A percentile compares a stretch with the other conserved stretches of the same genome.
Evolutionary conservation across 495 filamentous ascomycete genomes (phyloP).

Genomic region (Trichoderma asperelloides): DNA sequence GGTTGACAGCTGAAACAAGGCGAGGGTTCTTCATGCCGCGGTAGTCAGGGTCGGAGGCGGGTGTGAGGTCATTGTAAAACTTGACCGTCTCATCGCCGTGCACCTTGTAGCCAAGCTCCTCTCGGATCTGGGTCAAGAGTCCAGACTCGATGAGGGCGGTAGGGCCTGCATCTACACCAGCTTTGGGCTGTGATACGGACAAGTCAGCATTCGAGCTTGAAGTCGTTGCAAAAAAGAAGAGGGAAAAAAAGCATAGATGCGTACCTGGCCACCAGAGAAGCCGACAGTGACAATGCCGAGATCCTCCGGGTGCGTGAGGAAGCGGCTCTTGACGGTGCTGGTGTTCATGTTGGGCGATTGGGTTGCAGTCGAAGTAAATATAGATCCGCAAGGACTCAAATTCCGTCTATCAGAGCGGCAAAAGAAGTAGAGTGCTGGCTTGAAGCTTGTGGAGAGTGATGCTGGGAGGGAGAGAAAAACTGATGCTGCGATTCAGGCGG

Average conservation of each 20-base stretch:
- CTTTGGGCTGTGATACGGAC: slow-evolving; percentile 60
- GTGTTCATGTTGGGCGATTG: slow-evolving; percentile 8
- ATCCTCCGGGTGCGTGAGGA: slow-evolving; percentile 67
- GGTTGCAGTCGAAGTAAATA: background rate
- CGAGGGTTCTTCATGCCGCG: slow-evolving; percentile 89
- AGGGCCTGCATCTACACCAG: slow-evolving; percentile 86
- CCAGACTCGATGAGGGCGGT: slow-evolving; percentile 84
- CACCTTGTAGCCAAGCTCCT: slow-evolving; percentile 81
- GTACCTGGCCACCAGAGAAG: slow-evolving; percentile 94
- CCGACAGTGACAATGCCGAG: slow-evolving; percentile 91
- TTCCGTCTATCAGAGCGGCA: background rate
- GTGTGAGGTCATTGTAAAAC: slow-evolving; percentile 69
- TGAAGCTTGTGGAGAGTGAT: background rate
- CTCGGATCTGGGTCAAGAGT: slow-evolving; percentile 70
- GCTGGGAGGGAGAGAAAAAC: background rate
- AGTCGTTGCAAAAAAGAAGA: slow-evolving; percentile 8
- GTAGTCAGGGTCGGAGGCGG: slow-evolving; percentile 63
- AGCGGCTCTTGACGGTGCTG: slow-evolving; percentile 25
- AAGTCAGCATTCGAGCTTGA: slow-evolving; percentile 8
- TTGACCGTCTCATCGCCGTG: slow-evolving; percentile 79
- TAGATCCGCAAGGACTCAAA: background rate
- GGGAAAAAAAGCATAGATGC: slow-evolving; percentile 15
- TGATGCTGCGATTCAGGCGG: background rate
- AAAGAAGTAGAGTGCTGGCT: background rate
- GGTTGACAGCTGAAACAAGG: slow-evolving; percentile 80